phyloP scores from a whole-genome alignment of 176 grass and related monocot species.

The Musa itinerans region DNA sequence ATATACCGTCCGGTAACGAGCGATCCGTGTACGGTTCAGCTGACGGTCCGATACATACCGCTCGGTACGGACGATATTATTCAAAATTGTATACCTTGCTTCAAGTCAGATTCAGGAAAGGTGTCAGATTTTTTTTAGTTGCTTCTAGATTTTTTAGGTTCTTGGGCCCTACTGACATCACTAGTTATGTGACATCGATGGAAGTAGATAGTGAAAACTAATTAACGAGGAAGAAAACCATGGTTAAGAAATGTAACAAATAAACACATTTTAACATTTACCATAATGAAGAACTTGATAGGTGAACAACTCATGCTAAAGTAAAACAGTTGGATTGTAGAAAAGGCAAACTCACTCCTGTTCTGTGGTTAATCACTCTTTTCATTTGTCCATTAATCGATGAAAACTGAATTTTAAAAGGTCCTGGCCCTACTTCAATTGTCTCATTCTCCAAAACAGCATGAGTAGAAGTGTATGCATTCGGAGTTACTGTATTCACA shows the following conservation, averaged over 20 bases:
- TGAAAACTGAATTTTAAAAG: conserved; percentile 78
- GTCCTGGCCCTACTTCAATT: conserved; percentile 69
- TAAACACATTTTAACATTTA: neutral
- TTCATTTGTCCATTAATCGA: conserved; percentile 57
- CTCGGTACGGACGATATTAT: too few relatives aligned
- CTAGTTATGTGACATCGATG: neutral
- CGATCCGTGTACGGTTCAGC: too few relatives aligned
- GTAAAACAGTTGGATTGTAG: neutral
- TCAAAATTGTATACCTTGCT: too few relatives aligned
- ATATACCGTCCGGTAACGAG: too few relatives aligned
- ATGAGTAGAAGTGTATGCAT: conserved; percentile 15
- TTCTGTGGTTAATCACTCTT: conserved; percentile 46
- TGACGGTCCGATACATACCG: too few relatives aligned
- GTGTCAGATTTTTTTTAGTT: neutral
- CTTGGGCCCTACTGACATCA: neutral
- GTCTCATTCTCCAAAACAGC: conserved; percentile 42
- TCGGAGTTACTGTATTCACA: conserved; percentile 29
- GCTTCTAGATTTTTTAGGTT: too few relatives aligned
- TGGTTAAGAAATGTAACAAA: neutral
- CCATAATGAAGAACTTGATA: neutral
- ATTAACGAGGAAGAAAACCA: neutral
- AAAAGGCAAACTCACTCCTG: conserved; percentile 47
- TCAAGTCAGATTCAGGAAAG: too few relatives aligned
- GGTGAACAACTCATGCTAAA: neutral
- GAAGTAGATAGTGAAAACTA: neutral